Evolutionary conservation across 2,329 filamentous ascomycete species (phyloP).

Genomic region (Aspergillus hiratsukae): DNA sequence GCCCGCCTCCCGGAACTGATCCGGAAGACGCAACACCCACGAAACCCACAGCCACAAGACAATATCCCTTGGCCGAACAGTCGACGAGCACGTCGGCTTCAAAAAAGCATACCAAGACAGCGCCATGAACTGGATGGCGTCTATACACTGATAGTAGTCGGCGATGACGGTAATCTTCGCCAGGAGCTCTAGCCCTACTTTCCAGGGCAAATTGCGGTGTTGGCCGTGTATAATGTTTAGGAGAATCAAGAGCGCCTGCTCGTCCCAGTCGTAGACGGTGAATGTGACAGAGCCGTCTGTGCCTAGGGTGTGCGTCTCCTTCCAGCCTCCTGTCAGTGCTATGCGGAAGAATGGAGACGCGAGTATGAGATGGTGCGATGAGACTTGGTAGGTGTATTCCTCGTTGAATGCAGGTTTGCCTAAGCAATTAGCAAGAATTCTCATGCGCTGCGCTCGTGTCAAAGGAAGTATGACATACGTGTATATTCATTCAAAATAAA

Average conservation of each 20-base stretch:
- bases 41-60: not conserved
- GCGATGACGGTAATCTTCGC: constrained; percentile 2
- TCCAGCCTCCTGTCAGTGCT: constrained; percentile 7
- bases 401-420: not conserved
- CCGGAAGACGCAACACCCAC: not conserved
- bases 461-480: too few species aligned
- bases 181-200: constrained; percentile 5
- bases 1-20: not conserved
- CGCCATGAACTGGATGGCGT: not conserved
- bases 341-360: constrained; percentile 12
- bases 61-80: not conserved
- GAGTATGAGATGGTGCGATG: constrained; percentile 16
- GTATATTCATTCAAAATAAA: too few species aligned
- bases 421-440: too few species aligned
- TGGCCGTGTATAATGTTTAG: constrained; percentile 10
- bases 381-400: constrained; percentile 6
- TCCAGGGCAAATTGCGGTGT: constrained; percentile 1
- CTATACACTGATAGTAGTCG: constrained; percentile 4
- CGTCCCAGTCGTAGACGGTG: constrained; percentile 7
- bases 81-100: not conserved
- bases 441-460: too few species aligned
- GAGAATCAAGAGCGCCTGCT: constrained; percentile 7
- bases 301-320: constrained; percentile 4
- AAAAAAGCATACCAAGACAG: constrained; percentile 1
- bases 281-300: constrained; percentile 7